A percentile compares a stretch with the other conserved stretches of the same genome.
These are phyloP conservation scores for Pythium monospermum DNA, from an alignment of 352 stramenopile genomes.

Conservation along the genomic window DNA sequence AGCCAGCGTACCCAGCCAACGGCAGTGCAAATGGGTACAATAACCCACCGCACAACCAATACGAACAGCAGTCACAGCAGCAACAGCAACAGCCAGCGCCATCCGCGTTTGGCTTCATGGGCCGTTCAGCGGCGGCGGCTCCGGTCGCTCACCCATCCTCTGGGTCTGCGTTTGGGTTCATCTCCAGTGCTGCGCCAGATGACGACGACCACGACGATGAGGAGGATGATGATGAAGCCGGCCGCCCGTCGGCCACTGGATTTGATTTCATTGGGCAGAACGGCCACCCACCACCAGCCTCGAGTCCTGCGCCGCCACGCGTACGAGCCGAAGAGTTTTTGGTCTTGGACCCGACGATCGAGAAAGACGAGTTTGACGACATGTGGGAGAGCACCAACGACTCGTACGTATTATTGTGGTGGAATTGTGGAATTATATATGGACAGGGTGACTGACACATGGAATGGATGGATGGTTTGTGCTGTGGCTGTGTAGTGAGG, in stretches of 20 bases:
- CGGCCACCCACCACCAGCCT: too few relatives aligned
- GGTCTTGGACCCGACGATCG: slow-evolving; percentile 33
- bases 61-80: too few relatives aligned
- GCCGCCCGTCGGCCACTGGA: slow-evolving; percentile 33
- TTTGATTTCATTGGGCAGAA: slow-evolving; percentile 38
- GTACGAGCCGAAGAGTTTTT: slow-evolving; percentile 60
- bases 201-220: too few relatives aligned
- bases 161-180: slow-evolving; percentile 77
- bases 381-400: slow-evolving; percentile 79
- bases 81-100: slow-evolving; percentile 1
- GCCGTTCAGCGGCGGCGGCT: neutral
- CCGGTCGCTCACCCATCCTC: slow-evolving; percentile 4
- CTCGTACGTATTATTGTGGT: slow-evolving; percentile 64
- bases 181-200: slow-evolving; percentile 36
- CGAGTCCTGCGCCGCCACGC: slow-evolving; percentile 12
- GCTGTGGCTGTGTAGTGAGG: slow-evolving; percentile 38
- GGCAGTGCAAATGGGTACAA: slow-evolving; percentile 21
- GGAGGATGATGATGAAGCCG: slow-evolving; percentile 35
- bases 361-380: slow-evolving; percentile 56
- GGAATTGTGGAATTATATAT: neutral
- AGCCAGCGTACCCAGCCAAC: slow-evolving; percentile 15
- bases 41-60: slow-evolving; percentile 1
- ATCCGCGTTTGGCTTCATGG: slow-evolving; percentile 54
- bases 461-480: neutral
- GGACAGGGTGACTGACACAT: neutral